Evolutionary conservation across 805 yeast genomes (phyloP), one percentile per base, ranked within the genome.

Genomic region (Suhomyces xylopsoci): DNA sequence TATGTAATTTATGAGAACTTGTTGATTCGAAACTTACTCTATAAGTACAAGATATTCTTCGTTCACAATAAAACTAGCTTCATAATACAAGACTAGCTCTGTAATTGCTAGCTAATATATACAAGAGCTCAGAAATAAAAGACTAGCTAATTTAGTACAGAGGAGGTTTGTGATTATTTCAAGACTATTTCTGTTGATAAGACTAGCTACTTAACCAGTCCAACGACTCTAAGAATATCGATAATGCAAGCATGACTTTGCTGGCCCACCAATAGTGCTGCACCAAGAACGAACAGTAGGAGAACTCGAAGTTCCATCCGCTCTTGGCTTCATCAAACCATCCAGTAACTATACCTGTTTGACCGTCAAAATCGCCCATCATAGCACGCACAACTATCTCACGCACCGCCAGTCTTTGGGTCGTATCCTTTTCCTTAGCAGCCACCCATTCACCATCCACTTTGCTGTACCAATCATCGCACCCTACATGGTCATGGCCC

Each of bases 211-310:
- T 7, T 38, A 38, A 38, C 42, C 42, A 38, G 42, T 38, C 24
- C n/a, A 19, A 38, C 42, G 77, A 71, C 45, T 66, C 66, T 25
- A 71, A 34, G 14, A 74, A 58, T 17, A 74, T 52, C 14, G 71
- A 55, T 28, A 80, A 60, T n/a, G 67, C 56, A 7, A 67, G 48
- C 19, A 64, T 50, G 1, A 85, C 78, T 62, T 88, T 85, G 2
- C 96, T 79, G 7, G 81, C 88, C 99, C 99, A 94, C 99, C 99
- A 94, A 50, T 88, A 82, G 66, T 92, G 97, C 70, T 92, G 97
- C 9, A 90, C 81, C 1, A 81, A 79, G 67, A 93, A 93, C 14
- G 91, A 85, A 71, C 99, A 94, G 54, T 87, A 73, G 5, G 80
- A 68, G 70, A 83, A 93, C 25, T 78, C 71, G 73, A 88, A 92